phyloP scores from a whole-genome alignment of 495 filamentous ascomycete genomes.

The Aspergillus affinis region DNA sequence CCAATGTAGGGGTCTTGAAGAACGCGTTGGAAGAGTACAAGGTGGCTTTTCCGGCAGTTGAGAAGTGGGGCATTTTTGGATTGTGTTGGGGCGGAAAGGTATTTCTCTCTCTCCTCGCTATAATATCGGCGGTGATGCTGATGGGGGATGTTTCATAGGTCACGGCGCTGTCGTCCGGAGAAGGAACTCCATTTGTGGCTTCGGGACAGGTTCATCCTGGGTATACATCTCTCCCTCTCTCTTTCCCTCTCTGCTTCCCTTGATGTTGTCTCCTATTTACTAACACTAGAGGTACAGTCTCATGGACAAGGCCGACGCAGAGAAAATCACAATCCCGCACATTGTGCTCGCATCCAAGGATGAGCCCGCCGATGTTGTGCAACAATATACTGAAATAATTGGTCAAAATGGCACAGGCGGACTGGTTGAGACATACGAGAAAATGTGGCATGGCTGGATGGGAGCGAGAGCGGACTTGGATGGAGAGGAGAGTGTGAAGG shows the following conservation, averaged over 20 bases:
- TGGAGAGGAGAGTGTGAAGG: conserved; percentile 46
- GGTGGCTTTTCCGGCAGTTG: conserved; percentile 29
- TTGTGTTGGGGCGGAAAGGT: conserved; percentile 54
- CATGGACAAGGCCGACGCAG: conserved; percentile 43
- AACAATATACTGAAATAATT: conserved; percentile 39
- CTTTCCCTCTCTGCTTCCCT: neutral
- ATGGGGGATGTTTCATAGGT: conserved; percentile 26
- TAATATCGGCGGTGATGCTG: neutral
- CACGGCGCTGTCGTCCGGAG: conserved; percentile 39
- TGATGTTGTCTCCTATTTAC: neutral
- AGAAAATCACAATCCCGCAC: conserved; percentile 50
- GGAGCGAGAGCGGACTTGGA: conserved; percentile 55
- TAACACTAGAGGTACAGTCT: conserved; percentile 23
- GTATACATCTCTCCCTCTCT: conserved; percentile 20
- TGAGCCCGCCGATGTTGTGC: conserved; percentile 45
- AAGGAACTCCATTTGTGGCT: conserved; percentile 43
- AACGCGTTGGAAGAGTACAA: conserved; percentile 26
- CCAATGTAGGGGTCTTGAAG: conserved; percentile 26
- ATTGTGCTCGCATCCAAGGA: conserved; percentile 54
- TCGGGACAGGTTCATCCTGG: conserved; percentile 53
- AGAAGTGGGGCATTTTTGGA: conserved; percentile 44
- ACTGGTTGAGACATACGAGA: conserved; percentile 50
- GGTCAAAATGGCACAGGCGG: conserved; percentile 36
- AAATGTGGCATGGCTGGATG: conserved; percentile 65
- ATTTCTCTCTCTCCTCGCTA: neutral